A percentile compares a stretch with the other conserved stretches of the same genome.
phyloP scores from a whole-genome alignment of 1,139 yeast genomes.

The Geotrichum siamense region DNA sequence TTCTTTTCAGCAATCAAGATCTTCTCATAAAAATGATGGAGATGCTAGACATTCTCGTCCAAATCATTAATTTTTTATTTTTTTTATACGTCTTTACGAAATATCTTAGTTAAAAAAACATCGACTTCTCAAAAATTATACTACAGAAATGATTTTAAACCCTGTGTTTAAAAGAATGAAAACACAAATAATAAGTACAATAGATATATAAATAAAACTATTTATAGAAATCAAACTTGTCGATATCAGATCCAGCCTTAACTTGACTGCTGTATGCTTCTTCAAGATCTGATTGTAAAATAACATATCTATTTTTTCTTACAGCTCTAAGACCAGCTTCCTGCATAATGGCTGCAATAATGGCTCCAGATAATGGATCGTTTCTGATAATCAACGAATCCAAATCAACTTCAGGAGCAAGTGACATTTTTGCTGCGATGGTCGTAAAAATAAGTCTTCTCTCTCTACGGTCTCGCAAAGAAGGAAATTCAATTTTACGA shows the following conservation, averaged over 20 bases:
- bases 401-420: conserved; percentile 95
- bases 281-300: conserved; percentile 89
- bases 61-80: too few species aligned
- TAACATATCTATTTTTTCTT: conserved; percentile 93
- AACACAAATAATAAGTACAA: too few species aligned
- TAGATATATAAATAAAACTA: too few species aligned
- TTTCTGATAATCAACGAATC: conserved; percentile 92
- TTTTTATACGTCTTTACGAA: too few species aligned
- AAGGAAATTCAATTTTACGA: conserved; percentile 95
- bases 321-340: conserved; percentile 99
- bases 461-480: conserved; percentile 92
- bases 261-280: conserved; percentile 97
- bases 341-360: conserved; percentile 98
- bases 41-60: too few species aligned
- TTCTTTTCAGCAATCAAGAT: too few species aligned
- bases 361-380: conserved; percentile 95
- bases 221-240: conserved; percentile 95
- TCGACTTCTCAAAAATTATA: too few species aligned
- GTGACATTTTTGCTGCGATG: conserved; percentile 93
- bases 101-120: too few species aligned
- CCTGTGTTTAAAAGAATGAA: too few species aligned
- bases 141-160: too few species aligned
- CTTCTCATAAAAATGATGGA: too few species aligned
- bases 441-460: conserved; percentile 94
- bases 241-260: conserved; percentile 90